Conservation (phyloP, 257 asterid species). For the Leptodermis oblonga region DNA sequence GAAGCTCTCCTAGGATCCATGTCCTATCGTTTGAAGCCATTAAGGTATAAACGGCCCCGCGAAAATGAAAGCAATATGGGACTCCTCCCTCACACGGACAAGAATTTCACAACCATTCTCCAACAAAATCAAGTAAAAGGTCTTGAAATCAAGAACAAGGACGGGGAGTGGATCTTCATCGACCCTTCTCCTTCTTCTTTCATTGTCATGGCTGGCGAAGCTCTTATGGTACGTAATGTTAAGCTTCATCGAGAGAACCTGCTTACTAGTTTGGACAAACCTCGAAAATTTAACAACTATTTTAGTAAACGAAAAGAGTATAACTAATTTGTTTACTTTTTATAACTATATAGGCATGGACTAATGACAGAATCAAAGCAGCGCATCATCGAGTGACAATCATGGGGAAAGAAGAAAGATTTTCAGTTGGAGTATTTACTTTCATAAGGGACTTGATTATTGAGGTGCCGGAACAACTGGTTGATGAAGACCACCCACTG, state of each 20-base stretch:
- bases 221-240: slow-evolving; percentile 59
- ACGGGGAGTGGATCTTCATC: slow-evolving; percentile 50
- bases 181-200: slow-evolving; percentile 53
- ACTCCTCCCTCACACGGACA: slow-evolving; percentile 60
- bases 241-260: too few species aligned
- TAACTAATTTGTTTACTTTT: not conserved
- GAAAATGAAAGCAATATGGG: slow-evolving; percentile 42
- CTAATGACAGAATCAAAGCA: slow-evolving; percentile 46
- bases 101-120: slow-evolving; percentile 59
- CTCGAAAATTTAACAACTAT: too few species aligned
- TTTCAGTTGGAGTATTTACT: slow-evolving; percentile 39
- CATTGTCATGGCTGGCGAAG: slow-evolving; percentile 80
- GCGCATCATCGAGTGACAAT: slow-evolving; percentile 46
- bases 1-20: slow-evolving; percentile 39
- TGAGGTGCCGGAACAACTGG: slow-evolving; percentile 42
- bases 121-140: slow-evolving; percentile 63
- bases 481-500: slow-evolving; percentile 53
- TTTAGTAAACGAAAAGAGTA: too few species aligned
- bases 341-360: slow-evolving; percentile 48
- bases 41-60: slow-evolving; percentile 48
- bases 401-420: slow-evolving; percentile 43
- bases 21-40: slow-evolving; percentile 45
- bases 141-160: slow-evolving; percentile 45
- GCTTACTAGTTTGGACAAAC: too few species aligned
- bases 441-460: slow-evolving; percentile 34